phyloP scores from a whole-genome alignment of 2,329 filamentous ascomycete genomes.

The Phyllosticta citribraziliensis region DNA sequence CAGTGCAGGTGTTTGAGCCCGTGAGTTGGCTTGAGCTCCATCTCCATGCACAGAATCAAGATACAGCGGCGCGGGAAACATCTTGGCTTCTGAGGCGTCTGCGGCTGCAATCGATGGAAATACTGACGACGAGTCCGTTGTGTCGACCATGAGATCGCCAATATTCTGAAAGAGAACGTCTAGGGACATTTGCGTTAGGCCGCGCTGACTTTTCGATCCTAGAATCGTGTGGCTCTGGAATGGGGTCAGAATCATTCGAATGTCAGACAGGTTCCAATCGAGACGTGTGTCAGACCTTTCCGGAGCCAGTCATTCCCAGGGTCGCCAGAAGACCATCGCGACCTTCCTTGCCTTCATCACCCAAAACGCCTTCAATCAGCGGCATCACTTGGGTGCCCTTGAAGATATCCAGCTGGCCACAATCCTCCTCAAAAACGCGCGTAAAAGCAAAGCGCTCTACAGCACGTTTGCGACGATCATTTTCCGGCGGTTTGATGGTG shows the following conservation, averaged over 20 bases:
- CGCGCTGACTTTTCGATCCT: slow-evolving; percentile 75
- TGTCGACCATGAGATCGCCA: slow-evolving; percentile 58
- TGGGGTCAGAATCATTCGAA: neutral
- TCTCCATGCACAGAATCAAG: slow-evolving; percentile 72
- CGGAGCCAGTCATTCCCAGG: slow-evolving; percentile 86
- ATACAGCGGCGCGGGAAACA: slow-evolving; percentile 65
- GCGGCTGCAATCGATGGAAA: slow-evolving; percentile 66
- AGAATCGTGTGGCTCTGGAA: slow-evolving; percentile 86
- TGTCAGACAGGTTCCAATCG: neutral
- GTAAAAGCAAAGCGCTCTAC: slow-evolving; percentile 95
- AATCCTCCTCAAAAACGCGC: slow-evolving; percentile 78
- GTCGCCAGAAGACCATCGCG: slow-evolving; percentile 87
- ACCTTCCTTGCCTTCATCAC: slow-evolving; percentile 61
- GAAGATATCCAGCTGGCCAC: slow-evolving; percentile 79
- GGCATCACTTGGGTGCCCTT: slow-evolving; percentile 64
- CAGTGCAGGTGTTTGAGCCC: slow-evolving; percentile 34
- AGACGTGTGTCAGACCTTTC: slow-evolving; percentile 59
- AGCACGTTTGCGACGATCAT: slow-evolving; percentile 71
- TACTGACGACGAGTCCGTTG: slow-evolving; percentile 44
- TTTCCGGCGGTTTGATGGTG: slow-evolving; percentile 55
- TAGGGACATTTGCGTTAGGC: slow-evolving; percentile 82
- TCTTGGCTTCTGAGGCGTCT: slow-evolving; percentile 70
- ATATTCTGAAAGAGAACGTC: slow-evolving; percentile 84
- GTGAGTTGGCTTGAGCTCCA: slow-evolving; percentile 33
- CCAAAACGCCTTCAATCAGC: slow-evolving; percentile 73